Evolutionary conservation across 179 eudicot species (phyloP).

Genomic region (Drosera spatulata): DNA sequence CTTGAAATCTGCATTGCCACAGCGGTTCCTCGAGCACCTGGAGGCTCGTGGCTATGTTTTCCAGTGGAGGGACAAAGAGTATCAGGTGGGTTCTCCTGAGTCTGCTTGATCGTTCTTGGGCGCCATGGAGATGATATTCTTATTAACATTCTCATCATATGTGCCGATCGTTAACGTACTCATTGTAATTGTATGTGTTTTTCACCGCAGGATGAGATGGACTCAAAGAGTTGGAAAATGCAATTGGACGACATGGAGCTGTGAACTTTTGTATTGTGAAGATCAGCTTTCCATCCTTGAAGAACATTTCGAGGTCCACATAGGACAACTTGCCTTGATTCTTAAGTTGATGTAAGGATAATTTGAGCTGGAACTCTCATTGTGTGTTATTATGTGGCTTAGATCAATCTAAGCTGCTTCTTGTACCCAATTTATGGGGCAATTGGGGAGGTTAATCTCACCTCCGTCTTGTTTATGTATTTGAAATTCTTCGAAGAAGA

Average conservation of each 20-base stretch:
- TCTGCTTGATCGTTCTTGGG: neutral
- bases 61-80: constrained; percentile 62
- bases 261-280: neutral
- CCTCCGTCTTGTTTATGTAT: too few species aligned
- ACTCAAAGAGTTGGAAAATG: constrained; percentile 68
- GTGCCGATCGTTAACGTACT: neutral
- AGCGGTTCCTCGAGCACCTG: constrained; percentile 37
- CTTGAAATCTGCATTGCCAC: constrained; percentile 45
- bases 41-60: constrained; percentile 66
- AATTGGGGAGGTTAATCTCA: too few species aligned
- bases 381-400: too few species aligned
- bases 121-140: neutral
- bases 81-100: constrained; percentile 34
- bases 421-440: too few species aligned
- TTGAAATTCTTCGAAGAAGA: too few species aligned
- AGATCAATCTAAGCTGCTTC: too few species aligned
- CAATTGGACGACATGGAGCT: constrained; percentile 36
- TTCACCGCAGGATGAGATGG: constrained; percentile 36
- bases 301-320: too few species aligned
- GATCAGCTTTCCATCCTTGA: too few species aligned
- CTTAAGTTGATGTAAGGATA: too few species aligned
- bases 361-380: too few species aligned
- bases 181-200: neutral
- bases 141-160: neutral
- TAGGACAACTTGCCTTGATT: too few species aligned